phyloP scores from a whole-genome alignment of 306 rosid genomes.

The Cajanus cajan region DNA sequence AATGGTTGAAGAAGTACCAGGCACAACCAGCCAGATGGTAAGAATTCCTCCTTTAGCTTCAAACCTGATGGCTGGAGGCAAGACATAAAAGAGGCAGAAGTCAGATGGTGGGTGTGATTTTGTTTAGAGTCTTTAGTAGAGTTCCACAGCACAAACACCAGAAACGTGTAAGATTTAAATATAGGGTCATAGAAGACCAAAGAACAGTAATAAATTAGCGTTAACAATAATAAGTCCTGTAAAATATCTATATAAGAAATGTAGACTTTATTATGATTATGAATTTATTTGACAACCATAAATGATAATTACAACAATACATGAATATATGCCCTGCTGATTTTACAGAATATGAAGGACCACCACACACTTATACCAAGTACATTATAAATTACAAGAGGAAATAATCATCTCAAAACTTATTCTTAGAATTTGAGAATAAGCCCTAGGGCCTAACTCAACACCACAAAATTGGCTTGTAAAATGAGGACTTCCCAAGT shows the following conservation, averaged over 20 bases:
- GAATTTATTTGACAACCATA: background rate
- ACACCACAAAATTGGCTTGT: too few species aligned
- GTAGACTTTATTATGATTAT: background rate
- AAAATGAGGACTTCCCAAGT: too few species aligned
- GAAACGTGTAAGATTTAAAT: slow-evolving; percentile 15
- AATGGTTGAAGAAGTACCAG: slow-evolving; percentile 54
- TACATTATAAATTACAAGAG: background rate
- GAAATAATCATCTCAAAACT: background rate
- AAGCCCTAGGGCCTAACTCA: too few species aligned
- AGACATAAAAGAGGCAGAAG: slow-evolving; percentile 23
- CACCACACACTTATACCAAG: background rate
- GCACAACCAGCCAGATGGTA: slow-evolving; percentile 95
- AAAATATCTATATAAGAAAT: slow-evolving; percentile 1
- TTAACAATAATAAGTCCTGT: background rate
- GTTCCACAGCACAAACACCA: background rate
- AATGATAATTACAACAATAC: background rate
- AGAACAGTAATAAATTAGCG: background rate
- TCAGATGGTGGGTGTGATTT: slow-evolving; percentile 10
- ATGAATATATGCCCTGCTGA: background rate
- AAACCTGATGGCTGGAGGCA: slow-evolving; percentile 88
- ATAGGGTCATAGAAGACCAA: background rate
- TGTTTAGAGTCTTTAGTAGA: background rate
- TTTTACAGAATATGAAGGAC: slow-evolving; percentile 3
- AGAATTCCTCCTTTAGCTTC: slow-evolving; percentile 83
- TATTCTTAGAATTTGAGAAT: too few species aligned